Base-by-base conservation (phyloP, 108 stramenopile genomes). In the Cyclotella choctawhatcheeana region DNA sequence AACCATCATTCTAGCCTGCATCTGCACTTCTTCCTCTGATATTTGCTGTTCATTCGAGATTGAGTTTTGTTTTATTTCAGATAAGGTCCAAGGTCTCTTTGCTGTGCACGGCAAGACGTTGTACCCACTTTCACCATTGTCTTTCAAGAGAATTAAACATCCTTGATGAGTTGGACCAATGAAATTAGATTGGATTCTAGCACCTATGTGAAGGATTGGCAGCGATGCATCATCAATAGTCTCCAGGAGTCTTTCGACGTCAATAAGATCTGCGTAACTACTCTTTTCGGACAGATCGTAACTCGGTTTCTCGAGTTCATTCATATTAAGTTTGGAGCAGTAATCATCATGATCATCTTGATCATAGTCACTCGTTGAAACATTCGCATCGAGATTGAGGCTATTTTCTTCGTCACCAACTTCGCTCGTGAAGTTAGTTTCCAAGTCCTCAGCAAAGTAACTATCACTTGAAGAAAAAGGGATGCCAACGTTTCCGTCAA, bases 51-150 rank as follows among this genome's bases (percentile, higher is more conserved):
- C 45, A 18, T 59, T 47, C 27, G 73, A n/a, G 35, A 60, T 30
- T 27, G 20, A 13, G 31, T 66, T 61, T 32, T 62, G 47, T 30
- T 83, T 45, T 14, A 90, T 71, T 61, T 93, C 92, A 17, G 65
- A 34, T 44, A 82, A 21, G 5, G 83, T 83, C 89, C 88, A 93
- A 5, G 89, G 77, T 25, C 92, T 82, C 76, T 93, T 93, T 18
- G 85, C 86, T 52, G 90, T 77, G 50, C 64, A 86, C 29, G 74
- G 74, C 25, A 64, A 32, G 21, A 53, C 13, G 44, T 63, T 64
- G 52, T 31, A 31, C 4, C 31, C 58, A 59, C 25, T 43, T 34
- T 50, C 35, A 26, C 25, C 32, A 17, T 50, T 67, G 31, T 69
- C 69, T 33, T 58, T 54, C 52, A 55, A 56, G 30, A 43, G 58